Evolutionary conservation across 345 rosid species (phyloP).

Genomic region (Pistacia integerrima): DNA sequence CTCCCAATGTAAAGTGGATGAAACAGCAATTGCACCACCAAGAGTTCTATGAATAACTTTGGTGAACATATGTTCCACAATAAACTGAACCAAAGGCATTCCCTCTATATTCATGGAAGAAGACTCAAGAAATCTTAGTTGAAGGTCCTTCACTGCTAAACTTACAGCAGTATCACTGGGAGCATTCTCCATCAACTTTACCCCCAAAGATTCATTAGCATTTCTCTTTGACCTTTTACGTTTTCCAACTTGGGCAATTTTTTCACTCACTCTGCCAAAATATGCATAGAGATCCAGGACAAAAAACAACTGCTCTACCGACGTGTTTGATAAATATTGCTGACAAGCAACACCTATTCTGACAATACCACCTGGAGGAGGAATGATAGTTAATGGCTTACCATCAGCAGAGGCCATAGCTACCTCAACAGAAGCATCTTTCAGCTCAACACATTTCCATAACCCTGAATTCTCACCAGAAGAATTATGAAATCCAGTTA

Average conservation of each 20-base stretch:
- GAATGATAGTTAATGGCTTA: constrained; percentile 67
- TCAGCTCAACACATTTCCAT: constrained; percentile 87
- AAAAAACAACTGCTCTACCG: constrained; percentile 93
- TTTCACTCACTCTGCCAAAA: constrained; percentile 79
- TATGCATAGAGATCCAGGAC: constrained; percentile 85
- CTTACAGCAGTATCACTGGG: constrained; percentile 95
- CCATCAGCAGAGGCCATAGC: constrained; percentile 99
- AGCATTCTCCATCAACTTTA: constrained; percentile 80
- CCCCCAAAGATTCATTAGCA: constrained; percentile 38
- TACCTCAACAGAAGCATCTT: constrained; percentile 65
- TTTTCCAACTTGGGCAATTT: constrained; percentile 70
- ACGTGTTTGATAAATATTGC: constrained; percentile 82
- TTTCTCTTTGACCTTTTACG: constrained; percentile 43
- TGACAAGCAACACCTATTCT: constrained; percentile 86
- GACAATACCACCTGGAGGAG: constrained; percentile 97
- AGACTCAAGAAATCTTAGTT: constrained; percentile 83
- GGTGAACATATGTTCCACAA: constrained; percentile 69
- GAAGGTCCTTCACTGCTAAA: constrained; percentile 69
- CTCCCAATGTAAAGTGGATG: constrained; percentile 78
- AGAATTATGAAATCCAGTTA: constrained; percentile 34
- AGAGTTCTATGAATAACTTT: constrained; percentile 95
- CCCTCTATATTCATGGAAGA: constrained; percentile 56
- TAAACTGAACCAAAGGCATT: constrained; percentile 85
- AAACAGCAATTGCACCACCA: constrained; percentile 94
- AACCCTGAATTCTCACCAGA: constrained; percentile 42